These are phyloP conservation scores for Exophiala viscosa DNA, from an alignment of 2,329 filamentous ascomycete genomes.

Conservation along the genomic window DNA sequence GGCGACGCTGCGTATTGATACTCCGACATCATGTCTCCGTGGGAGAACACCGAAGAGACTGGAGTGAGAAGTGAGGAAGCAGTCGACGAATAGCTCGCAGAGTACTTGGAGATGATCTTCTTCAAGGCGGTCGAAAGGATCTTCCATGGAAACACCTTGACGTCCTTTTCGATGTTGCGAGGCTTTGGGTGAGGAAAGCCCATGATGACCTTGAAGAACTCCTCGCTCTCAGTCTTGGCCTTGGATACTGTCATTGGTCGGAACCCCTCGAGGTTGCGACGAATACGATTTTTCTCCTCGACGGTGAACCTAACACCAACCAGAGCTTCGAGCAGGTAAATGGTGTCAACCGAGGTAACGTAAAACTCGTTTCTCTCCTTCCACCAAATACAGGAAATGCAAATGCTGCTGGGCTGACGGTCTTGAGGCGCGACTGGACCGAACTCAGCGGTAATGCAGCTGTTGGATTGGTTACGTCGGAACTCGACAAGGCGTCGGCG, in stretches of 20 bases:
- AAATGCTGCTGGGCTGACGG: conserved; percentile 77
- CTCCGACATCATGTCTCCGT: conserved; percentile 46
- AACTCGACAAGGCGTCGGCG: conserved; percentile 86
- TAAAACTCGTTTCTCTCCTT: conserved; percentile 85
- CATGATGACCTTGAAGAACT: conserved; percentile 99
- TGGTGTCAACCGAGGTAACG: conserved; percentile 95
- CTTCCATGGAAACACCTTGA: conserved; percentile 98
- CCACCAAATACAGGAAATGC: conserved; percentile 98
- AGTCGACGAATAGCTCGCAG: conserved; percentile 66
- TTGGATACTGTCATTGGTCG: conserved; percentile 91
- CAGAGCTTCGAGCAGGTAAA: conserved; percentile 86
- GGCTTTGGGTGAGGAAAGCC: conserved; percentile 92
- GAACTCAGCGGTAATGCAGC: conserved; percentile 77
- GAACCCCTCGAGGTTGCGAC: conserved; percentile 92
- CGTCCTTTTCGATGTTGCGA: conserved; percentile 96
- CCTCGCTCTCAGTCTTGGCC: conserved; percentile 83
- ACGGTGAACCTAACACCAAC: conserved; percentile 85
- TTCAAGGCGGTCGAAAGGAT: conserved; percentile 80
- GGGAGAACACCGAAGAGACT: conserved; percentile 37
- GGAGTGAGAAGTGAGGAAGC: conserved; percentile 45
- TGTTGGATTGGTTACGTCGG: conserved; percentile 74
- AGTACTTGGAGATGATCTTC: conserved; percentile 98
- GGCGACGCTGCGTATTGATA: conserved; percentile 47
- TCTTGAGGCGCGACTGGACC: conserved; percentile 74
- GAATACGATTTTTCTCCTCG: conserved; percentile 97